Evolutionary conservation across 139 green algal genomes (phyloP).

Genomic region (Tetradesmus lagerheimii): DNA sequence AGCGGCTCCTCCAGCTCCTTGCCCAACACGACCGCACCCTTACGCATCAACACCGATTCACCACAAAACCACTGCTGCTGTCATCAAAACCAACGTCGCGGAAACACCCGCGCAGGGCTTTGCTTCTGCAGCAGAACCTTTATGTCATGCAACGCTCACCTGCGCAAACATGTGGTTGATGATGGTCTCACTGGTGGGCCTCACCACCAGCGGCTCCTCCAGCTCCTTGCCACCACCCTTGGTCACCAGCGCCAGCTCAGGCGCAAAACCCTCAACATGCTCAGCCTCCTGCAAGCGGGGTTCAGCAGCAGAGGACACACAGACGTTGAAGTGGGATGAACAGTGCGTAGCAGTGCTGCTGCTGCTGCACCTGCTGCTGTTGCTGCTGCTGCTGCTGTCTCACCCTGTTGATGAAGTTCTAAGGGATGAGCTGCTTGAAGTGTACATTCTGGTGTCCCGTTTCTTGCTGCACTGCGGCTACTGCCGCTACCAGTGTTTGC

Average conservation of each 20-base stretch:
- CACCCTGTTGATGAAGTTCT: slow-evolving; percentile 97
- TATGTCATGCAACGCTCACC: slow-evolving; percentile 27
- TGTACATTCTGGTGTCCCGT: slow-evolving; percentile 98
- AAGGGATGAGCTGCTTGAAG: slow-evolving; percentile 98
- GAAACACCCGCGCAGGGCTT: too few species aligned
- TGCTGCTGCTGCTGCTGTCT: too few species aligned
- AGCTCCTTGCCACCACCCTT: slow-evolving; percentile 97
- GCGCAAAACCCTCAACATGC: slow-evolving; percentile 99
- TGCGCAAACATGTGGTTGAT: slow-evolving; percentile 99
- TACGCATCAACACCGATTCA: too few species aligned
- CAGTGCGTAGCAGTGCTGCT: too few species aligned
- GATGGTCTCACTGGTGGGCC: slow-evolving; percentile 98
- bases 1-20: slow-evolving; percentile 99
- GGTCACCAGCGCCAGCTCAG: slow-evolving; percentile 98
- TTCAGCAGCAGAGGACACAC: neutral
- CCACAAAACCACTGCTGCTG: too few species aligned
- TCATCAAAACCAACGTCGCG: too few species aligned
- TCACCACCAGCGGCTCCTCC: slow-evolving; percentile 97
- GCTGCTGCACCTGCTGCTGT: too few species aligned
- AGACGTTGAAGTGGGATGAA: too few species aligned
- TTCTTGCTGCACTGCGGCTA: too few species aligned
- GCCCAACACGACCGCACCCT: too few species aligned
- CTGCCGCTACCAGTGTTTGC: too few species aligned
- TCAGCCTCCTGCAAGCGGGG: slow-evolving; percentile 85
- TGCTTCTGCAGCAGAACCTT: neutral